Percentiles rank a stretch among this genome's conserved stretches.
These are phyloP conservation scores for Candida stauntonica DNA, from an alignment of 805 yeast genomes.

Conservation along the genomic window DNA sequence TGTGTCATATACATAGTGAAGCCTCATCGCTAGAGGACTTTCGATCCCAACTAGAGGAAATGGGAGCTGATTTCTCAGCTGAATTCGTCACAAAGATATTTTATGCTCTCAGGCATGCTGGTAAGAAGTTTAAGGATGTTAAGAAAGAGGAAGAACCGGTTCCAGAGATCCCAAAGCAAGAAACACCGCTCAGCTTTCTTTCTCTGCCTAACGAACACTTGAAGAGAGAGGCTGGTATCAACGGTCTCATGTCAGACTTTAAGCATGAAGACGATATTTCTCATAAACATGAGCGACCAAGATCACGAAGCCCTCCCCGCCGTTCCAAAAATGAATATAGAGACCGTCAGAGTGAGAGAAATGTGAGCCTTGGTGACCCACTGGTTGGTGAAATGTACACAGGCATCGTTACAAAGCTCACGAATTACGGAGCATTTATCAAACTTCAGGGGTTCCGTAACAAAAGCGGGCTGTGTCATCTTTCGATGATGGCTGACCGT, in stretches of 20 bases:
- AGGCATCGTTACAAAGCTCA: constrained; percentile 58
- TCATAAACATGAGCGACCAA: constrained; percentile 3
- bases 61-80: constrained; percentile 40
- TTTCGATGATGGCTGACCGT: constrained; percentile 56
- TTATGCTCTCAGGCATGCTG: constrained; percentile 3
- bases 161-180: too few species aligned
- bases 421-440: constrained; percentile 77
- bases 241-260: constrained; percentile 21
- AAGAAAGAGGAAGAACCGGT: too few species aligned
- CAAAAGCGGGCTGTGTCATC: constrained; percentile 67
- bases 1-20: constrained; percentile 35
- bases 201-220: constrained; percentile 19
- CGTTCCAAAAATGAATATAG: constrained; percentile 13
- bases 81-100: constrained; percentile 20
- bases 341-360: constrained; percentile 12
- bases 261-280: constrained; percentile 17
- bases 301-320: constrained; percentile 11
- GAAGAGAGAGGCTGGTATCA: constrained; percentile 13
- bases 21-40: constrained; percentile 34
- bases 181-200: constrained; percentile 19
- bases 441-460: constrained; percentile 38
- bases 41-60: constrained; percentile 32
- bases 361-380: constrained; percentile 35
- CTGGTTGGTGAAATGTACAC: constrained; percentile 44
- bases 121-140: too few species aligned